Conservation (phyloP, 2,329 filamentous ascomycete species). For the Pseudocercospora cruenta region DNA sequence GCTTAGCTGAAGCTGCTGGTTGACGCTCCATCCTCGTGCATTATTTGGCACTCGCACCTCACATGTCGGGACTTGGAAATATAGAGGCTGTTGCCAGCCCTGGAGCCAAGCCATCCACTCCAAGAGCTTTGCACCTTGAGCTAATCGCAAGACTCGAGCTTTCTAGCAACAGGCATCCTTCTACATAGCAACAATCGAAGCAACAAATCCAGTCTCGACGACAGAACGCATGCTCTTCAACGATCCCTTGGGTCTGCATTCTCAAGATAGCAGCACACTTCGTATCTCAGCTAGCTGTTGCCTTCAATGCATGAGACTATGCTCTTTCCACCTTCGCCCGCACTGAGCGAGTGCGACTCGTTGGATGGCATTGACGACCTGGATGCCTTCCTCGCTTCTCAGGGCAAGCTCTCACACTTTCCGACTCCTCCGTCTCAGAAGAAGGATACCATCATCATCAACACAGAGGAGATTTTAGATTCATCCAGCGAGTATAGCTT, state of each 20-base stretch:
- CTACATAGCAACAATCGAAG: too few species aligned
- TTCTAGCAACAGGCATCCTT: too few species aligned
- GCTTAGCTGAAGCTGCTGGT: neutral
- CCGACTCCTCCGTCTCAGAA: constrained; percentile 38
- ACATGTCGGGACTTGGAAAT: neutral
- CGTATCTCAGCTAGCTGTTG: too few species aligned
- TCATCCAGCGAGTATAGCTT: neutral
- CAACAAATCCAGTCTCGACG: too few species aligned
- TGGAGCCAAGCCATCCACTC: neutral
- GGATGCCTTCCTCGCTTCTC: constrained; percentile 37
- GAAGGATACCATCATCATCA: constrained; percentile 10
- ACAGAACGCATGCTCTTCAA: too few species aligned
- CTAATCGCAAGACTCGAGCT: too few species aligned
- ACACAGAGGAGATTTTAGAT: neutral
- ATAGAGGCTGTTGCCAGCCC: neutral
- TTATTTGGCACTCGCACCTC: neutral
- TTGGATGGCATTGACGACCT: constrained; percentile 38
- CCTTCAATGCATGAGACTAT: neutral
- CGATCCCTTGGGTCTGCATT: too few species aligned
- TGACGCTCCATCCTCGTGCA: constrained; percentile 9
- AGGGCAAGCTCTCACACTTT: constrained; percentile 35
- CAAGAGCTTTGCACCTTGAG: too few species aligned
- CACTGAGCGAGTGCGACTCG: constrained; percentile 37
- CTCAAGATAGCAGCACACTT: too few species aligned
- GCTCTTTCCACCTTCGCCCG: constrained; percentile 29